Percentiles rank a stretch among this genome's conserved stretches.
Evolutionary conservation across 805 yeast genomes (phyloP).

Genomic region (Vanderwaltozyma tropicalis): DNA sequence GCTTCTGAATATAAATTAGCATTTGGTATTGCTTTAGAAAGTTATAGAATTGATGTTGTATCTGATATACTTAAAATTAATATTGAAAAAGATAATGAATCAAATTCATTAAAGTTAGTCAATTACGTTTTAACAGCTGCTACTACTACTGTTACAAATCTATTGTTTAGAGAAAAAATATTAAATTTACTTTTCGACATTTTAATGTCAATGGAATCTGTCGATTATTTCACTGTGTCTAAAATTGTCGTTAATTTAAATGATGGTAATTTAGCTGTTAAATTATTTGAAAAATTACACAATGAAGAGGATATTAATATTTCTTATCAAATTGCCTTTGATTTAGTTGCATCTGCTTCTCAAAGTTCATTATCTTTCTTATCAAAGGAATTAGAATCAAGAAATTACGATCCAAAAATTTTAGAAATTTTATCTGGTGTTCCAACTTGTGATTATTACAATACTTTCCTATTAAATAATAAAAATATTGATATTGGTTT

Average conservation of each 20-base stretch:
- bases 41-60: slow-evolving; percentile 75
- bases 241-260: slow-evolving; percentile 84
- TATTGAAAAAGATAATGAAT: slow-evolving; percentile 36
- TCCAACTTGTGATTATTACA: slow-evolving; percentile 87
- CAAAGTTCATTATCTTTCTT: slow-evolving; percentile 70
- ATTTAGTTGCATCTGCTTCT: slow-evolving; percentile 80
- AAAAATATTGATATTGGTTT: slow-evolving; percentile 79
- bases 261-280: slow-evolving; percentile 59
- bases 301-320: slow-evolving; percentile 39
- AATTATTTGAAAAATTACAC: slow-evolving; percentile 49
- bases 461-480: slow-evolving; percentile 77
- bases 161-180: slow-evolving; percentile 55
- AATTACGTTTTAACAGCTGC: slow-evolving; percentile 69
- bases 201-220: slow-evolving; percentile 45
- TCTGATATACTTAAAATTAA: slow-evolving; percentile 42
- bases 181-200: slow-evolving; percentile 53
- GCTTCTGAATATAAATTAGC: slow-evolving; percentile 70
- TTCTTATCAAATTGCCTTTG: slow-evolving; percentile 92
- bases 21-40: slow-evolving; percentile 82
- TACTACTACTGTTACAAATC: slow-evolving; percentile 53
- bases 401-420: slow-evolving; percentile 34
- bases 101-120: slow-evolving; percentile 43
- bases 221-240: slow-evolving; percentile 76
- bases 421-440: slow-evolving; percentile 75
- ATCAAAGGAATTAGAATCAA: slow-evolving; percentile 31